A percentile compares a stretch with the other conserved stretches of the same genome.
phyloP scores from a whole-genome alignment of 139 green algal species.

The Coelastrella sp. region DNA sequence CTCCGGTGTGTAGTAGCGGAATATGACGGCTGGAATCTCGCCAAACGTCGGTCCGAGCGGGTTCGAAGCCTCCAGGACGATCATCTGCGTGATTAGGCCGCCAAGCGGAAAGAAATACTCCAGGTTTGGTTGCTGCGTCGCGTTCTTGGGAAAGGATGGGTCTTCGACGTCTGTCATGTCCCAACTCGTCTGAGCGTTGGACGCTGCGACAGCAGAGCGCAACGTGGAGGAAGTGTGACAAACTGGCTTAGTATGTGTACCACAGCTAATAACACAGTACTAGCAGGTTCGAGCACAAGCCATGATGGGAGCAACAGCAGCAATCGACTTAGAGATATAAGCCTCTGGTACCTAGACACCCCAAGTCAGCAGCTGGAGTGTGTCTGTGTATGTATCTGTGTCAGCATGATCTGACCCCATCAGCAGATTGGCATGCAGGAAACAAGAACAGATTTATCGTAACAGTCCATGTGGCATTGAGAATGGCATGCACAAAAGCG shows the following conservation, averaged over 20 bases:
- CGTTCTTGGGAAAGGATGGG: neutral
- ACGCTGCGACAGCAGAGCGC: neutral
- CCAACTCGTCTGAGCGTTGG: neutral
- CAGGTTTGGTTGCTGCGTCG: neutral
- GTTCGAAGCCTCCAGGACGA: neutral
- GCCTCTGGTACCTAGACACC: too few relatives aligned
- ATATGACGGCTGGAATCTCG: conserved; percentile 19
- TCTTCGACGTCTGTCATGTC: neutral
- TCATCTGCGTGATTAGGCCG: conserved; percentile 20
- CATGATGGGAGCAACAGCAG: conserved; percentile 14
- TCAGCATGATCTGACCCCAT: too few relatives aligned
- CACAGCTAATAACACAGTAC: neutral
- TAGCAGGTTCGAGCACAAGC: neutral
- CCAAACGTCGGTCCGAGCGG: neutral
- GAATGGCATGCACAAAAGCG: too few relatives aligned
- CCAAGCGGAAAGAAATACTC: neutral
- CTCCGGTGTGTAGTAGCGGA: neutral
- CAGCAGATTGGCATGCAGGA: too few relatives aligned
- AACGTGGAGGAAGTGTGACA: too few relatives aligned
- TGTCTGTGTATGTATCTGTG: too few relatives aligned
- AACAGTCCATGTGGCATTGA: too few relatives aligned
- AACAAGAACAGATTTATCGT: too few relatives aligned
- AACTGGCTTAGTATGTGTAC: neutral
- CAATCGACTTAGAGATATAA: too few relatives aligned
- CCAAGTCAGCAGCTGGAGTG: too few relatives aligned